Base-by-base conservation (phyloP, 192 early-diverging fungal species). In the Diversispora epigaea region DNA sequence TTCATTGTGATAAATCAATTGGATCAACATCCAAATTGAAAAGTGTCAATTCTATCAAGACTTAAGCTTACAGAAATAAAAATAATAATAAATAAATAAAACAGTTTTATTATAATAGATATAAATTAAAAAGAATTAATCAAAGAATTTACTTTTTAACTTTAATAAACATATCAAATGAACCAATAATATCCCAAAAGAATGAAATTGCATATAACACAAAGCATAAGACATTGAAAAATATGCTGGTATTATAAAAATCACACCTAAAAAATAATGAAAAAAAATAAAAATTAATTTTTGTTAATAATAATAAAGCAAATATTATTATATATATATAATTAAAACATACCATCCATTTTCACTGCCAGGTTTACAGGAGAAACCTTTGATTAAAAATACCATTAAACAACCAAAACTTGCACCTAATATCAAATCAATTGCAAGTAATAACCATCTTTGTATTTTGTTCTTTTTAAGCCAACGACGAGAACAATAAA, bases 321-420 rank as follows among this genome's bases (percentile, higher is more conserved):
- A 19, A 19, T 2, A 1, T 11, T 0, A 17, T 32, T 14, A 7
- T 15, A 65, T 4, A 21, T 14, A 7, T 15, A 65, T 4, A 21
- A 44, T n/a, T 8, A 46, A 43, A 21, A 66, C 40, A 45, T 66
- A 66, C 64, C 64, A 66, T 66, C 64, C 64, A 47, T 66, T 66
- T 19, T 21, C 12, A 4, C 10, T 9, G 0, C 43, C 43, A 66
- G 21, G 14, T 10, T 6, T 1, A 19, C 64, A 66, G 11, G 0
- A 7, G 45, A 12, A 22, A 66, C 45, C 64, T 9, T 66, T 66
- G 19, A 66, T 66, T 45, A 46, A 11, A 45, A 66, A 66, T 21
- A 66, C 64, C 64, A 66, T 66, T 19, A 66, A 45, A 43, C 15
- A 15, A 21, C 64, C 64, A 45, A 45, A 66, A 47, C 64, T 47